Evolutionary conservation across 2,329 filamentous ascomycete genomes (phyloP).

Genomic region (Aspergillus phoenicis): DNA sequence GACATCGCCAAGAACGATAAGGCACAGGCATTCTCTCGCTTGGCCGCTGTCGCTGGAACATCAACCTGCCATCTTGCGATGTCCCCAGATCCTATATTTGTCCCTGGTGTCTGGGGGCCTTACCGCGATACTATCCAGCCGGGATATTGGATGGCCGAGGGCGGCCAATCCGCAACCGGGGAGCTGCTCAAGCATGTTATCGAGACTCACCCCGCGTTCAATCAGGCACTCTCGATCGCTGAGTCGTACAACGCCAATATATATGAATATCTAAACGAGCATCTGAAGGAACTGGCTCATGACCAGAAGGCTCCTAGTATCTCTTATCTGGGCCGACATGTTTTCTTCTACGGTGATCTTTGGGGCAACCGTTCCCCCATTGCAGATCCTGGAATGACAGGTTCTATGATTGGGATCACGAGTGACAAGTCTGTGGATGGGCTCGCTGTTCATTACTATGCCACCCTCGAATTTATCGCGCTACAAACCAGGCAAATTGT

Average conservation of each 20-base stretch:
- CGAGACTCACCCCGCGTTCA: slow-evolving; percentile 90
- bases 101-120: slow-evolving; percentile 93
- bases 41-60: slow-evolving; percentile 93
- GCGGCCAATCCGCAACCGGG: slow-evolving; percentile 93
- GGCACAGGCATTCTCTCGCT: slow-evolving; percentile 86
- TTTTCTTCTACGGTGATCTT: slow-evolving; percentile 98
- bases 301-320: slow-evolving; percentile 72
- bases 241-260: slow-evolving; percentile 84
- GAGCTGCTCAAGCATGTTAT: slow-evolving; percentile 92
- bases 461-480: slow-evolving; percentile 96
- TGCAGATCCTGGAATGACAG: slow-evolving; percentile 90
- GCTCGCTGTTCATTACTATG: slow-evolving; percentile 90
- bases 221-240: slow-evolving; percentile 75
- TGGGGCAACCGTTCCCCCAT: slow-evolving; percentile 96
- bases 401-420: slow-evolving; percentile 81
- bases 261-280: slow-evolving; percentile 91
- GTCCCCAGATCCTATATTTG: slow-evolving; percentile 90
- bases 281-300: slow-evolving; percentile 74
- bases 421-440: slow-evolving; percentile 85
- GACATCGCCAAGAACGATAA: slow-evolving; percentile 76
- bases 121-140: slow-evolving; percentile 93
- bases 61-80: slow-evolving; percentile 97
- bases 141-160: slow-evolving; percentile 94
- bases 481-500: slow-evolving; percentile 96
- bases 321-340: slow-evolving; percentile 84